phyloP scores from a whole-genome alignment of 2,329 filamentous ascomycete genomes.

The Alternaria rosae region DNA sequence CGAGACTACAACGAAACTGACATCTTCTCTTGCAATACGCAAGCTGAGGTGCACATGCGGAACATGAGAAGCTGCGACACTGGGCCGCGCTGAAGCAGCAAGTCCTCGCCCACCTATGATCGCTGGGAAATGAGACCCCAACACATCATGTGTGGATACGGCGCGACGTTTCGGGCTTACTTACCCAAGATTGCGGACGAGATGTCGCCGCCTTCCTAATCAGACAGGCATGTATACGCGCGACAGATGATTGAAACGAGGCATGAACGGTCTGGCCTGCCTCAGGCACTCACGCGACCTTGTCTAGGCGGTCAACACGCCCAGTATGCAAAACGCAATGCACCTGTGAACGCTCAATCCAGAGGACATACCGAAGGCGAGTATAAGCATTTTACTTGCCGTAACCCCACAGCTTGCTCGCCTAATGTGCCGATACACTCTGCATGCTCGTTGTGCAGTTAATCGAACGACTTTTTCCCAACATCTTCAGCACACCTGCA shows the following conservation, averaged over 20 bases:
- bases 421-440: background rate
- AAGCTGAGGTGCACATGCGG: background rate
- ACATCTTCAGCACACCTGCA: background rate
- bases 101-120: conserved; percentile 18
- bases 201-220: conserved; percentile 17
- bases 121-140: conserved; percentile 33
- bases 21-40: background rate
- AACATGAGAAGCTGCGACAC: background rate
- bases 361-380: background rate
- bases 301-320: background rate
- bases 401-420: conserved; percentile 3
- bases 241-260: conserved; percentile 3
- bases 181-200: conserved; percentile 31
- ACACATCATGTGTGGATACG: conserved; percentile 15
- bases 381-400: conserved; percentile 5
- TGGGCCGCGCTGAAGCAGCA: conserved; percentile 5
- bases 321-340: conserved; percentile 1
- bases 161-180: conserved; percentile 29
- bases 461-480: background rate
- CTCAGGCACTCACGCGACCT: background rate
- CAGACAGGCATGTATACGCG: background rate
- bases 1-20: conserved; percentile 7
- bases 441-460: background rate
- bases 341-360: background rate
- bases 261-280: conserved; percentile 4